Base-by-base conservation (phyloP, 257 asterid genomes). In the Solanum okadae region DNA sequence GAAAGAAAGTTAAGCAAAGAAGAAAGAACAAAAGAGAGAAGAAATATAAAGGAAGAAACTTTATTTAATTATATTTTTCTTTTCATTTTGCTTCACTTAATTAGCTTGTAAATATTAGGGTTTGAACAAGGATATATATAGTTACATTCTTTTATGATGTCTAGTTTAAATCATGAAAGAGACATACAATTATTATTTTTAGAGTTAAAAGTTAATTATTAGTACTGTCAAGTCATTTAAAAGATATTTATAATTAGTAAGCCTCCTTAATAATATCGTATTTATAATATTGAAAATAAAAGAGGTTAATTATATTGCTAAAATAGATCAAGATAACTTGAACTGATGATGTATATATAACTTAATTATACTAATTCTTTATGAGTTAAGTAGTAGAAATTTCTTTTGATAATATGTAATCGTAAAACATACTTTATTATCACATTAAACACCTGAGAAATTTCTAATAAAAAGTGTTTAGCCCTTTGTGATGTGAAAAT, bases 41-140 rank as follows among this genome's bases (percentile, higher is more conserved):
- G 67, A 86, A 84, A 87, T 89, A 67, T 89, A 89, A 89, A 27
- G 25, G 38, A 88, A 89, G 72, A 56, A 23, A 52, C 63, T 52
- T 52, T 52, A 52, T 52, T 52, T 52, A 52, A 52, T 18, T 52
- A 18, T 52, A 23, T 18, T 56, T 31, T 15, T 15, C 23, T 31
- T 31, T 16, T 29, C 10, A 15, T 46, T 86, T 22, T 87, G 33
- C 56, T 71, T 82, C 63, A 71, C 71, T 10, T 86, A 20, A 56
- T 56, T 56, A 44, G 84, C 42, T 38, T 33, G 35, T 34, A 31
- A 67, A 38, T 86, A 68, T 86, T 86, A 85, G 86, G 87, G 75
- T 86, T 61, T 85, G 61, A 84, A 31, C 61, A 56, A 34, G 84
- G 23, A 81, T 14, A 4, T 27, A 8, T 13, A 5, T 29, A 25